These are phyloP conservation scores for Candida pseudofarinosa DNA, from an alignment of 805 yeast species.

Conservation along the genomic window DNA sequence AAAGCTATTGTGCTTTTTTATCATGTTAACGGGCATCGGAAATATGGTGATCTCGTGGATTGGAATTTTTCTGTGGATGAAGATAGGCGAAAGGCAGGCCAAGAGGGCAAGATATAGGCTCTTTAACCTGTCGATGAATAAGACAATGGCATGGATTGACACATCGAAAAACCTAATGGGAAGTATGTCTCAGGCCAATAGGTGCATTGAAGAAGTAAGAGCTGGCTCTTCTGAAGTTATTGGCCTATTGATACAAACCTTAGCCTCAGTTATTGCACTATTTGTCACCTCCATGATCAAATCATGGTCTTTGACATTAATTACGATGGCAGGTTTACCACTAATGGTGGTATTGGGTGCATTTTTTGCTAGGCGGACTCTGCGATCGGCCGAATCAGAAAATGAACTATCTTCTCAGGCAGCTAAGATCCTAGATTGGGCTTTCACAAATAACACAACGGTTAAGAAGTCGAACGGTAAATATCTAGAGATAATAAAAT, in stretches of 20 bases:
- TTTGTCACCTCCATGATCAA: conserved; percentile 64
- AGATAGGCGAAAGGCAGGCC: conserved; percentile 69
- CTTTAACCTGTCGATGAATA: conserved; percentile 41
- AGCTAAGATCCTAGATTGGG: conserved; percentile 67
- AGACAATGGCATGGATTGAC: conserved; percentile 63
- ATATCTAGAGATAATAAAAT: conserved; percentile 43
- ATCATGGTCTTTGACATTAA: conserved; percentile 82
- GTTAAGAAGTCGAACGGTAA: conserved; percentile 63
- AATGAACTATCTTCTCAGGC: conserved; percentile 54
- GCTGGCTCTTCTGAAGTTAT: conserved; percentile 64
- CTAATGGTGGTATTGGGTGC: conserved; percentile 49
- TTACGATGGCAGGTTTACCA: conserved; percentile 74
- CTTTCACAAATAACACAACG: conserved; percentile 53
- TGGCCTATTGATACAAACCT: conserved; percentile 52
- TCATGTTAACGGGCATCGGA: conserved; percentile 30
- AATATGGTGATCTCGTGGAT: conserved; percentile 43
- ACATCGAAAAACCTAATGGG: conserved; percentile 54
- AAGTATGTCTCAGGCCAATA: conserved; percentile 56
- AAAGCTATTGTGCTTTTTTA: conserved; percentile 23
- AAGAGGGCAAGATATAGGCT: conserved; percentile 48
- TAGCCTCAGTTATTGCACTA: conserved; percentile 51
- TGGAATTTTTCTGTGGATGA: conserved; percentile 59
- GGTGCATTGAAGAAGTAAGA: conserved; percentile 73
- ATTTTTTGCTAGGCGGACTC: conserved; percentile 49
- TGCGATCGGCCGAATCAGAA: conserved; percentile 48